Evolutionary conservation across 257 asterid genomes (phyloP), one percentile per base, ranked within the genome.

Genomic region (Penstemon davidsonii): DNA sequence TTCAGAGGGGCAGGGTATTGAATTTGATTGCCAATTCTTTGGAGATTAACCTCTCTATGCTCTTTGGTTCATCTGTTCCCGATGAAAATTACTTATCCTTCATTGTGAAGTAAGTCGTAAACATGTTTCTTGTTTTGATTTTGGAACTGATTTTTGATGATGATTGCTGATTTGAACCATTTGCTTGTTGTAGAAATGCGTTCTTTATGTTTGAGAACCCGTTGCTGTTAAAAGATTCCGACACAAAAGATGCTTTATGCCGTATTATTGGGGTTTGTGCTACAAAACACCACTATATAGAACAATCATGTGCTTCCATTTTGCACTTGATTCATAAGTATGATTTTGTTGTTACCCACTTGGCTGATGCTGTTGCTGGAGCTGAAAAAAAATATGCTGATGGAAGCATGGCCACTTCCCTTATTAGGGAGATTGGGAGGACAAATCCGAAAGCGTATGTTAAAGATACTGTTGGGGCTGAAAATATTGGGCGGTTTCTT

Each of bases 241-340:
- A 86, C 67, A 71, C 92, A 25, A 90, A 82, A 79, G 92, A 87
- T 62, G 96, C 97, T 55, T 67, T 90, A 67, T 87, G 88, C 69
- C 96, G 99, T 55, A 86, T 93, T 72, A 76, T 93, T 67, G 99
- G 97, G 71, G 82, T 95, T 36, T 93, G 97, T 68, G 87, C 99
- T 54, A 90, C 97, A 36, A 88, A 85, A 80, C 91, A 87, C 76
- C 97, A 87, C 74, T 90, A 90, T 65, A 67, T 75, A 56, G 81
- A 87, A 19, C 97, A 84, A 73, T 83, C 99, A 56, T 85, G 96
- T 83, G 99, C 96, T 56, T 93, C 99, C 70, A 90, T 88, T 64
- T 55, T 90, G 81, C 97, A 93, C 81, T 69, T 90, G 66, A 80
- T 93, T 66, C 96, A 93, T 85, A 93, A 93, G 70, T 83, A 84